Base-by-base conservation (phyloP, 1,284 basidiomycete species). In the Rhodotorula mucilaginosa region DNA sequence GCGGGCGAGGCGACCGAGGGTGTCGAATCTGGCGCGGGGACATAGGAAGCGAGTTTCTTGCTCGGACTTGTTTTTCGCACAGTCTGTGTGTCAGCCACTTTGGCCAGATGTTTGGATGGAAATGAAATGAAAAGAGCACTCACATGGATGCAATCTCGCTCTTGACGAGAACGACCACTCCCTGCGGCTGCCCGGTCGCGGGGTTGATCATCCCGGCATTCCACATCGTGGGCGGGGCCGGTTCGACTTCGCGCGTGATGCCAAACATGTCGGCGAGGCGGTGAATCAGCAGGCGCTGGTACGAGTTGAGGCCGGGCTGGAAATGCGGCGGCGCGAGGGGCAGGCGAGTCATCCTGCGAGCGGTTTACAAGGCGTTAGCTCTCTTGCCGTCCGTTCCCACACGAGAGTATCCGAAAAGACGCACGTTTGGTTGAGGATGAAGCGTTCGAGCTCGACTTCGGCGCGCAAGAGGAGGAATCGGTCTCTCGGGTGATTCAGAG, bases 231-330 rank as follows among this genome's bases (percentile, higher is more conserved):
- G 61, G 57, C 6, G 69, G 67, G 2, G 64, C 67, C 12, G 73
- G 70, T 39, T 78, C 77, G 26, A 77, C 71, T 52, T 78, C 76
- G 57, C 77, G 72, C 1, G 71, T 71, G 65, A 78, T 76, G 54
- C 74, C 71, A 57, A 76, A 78, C 19, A 68, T 71, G 61, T 78
- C 77, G 52, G 77, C 76, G 7, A 78, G 68, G 10, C 77, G 73
- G 51, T 78, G 77, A 1, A 78, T 71, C 34, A 78, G 73, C 16
- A 78, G 67, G n/a, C 77, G 71, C 51, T 78, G 77, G 61, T 77
- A 78, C 31, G 77, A 77, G 59, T 78, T 78, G 68, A 78, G 74
- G 5, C 49, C 66, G 31, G 74, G 71, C 54, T 67, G 67, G 58
- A 77, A 76, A 49, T 74, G 63, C 1, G 74, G 74, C 21, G 74